Percentiles rank a stretch among this genome's conserved stretches.
These are phyloP conservation scores for Monilinia fructigena DNA, from an alignment of 2,329 filamentous ascomycete species.

Conservation along the genomic window DNA sequence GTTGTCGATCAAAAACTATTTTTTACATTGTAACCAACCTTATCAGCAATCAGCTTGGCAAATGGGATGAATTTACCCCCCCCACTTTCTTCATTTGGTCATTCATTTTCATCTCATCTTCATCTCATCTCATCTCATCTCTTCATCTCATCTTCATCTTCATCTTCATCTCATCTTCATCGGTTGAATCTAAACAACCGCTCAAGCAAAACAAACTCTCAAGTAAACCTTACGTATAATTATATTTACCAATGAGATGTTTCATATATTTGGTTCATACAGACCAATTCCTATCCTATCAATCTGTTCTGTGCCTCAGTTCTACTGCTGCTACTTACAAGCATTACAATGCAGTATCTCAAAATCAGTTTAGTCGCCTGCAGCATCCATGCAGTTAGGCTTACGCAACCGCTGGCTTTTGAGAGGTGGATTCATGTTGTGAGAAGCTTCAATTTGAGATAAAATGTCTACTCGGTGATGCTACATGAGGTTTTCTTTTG, in stretches of 20 bases:
- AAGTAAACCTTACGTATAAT: too few relatives aligned
- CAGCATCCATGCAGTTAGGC: background rate
- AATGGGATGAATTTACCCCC: background rate
- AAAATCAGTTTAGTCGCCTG: constrained; percentile 7
- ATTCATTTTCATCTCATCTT: background rate
- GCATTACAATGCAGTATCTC: constrained; percentile 10
- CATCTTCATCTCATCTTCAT: background rate
- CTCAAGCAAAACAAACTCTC: background rate
- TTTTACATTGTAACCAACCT: background rate
- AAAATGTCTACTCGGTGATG: background rate
- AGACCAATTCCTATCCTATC: background rate
- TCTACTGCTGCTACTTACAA: background rate
- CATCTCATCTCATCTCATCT: too few relatives aligned
- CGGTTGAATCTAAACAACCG: background rate
- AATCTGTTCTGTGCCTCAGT: background rate
- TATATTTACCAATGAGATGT: background rate
- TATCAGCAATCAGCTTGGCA: background rate
- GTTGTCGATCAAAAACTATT: background rate
- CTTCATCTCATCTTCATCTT: background rate
- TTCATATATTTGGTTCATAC: background rate
- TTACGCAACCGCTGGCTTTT: background rate
- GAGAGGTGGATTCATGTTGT: background rate
- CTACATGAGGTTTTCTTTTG: background rate
- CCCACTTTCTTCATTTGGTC: background rate
- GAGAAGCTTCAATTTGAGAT: background rate